Conservation (phyloP, 208 protist genomes). For the Trypanosoma rangeli region DNA sequence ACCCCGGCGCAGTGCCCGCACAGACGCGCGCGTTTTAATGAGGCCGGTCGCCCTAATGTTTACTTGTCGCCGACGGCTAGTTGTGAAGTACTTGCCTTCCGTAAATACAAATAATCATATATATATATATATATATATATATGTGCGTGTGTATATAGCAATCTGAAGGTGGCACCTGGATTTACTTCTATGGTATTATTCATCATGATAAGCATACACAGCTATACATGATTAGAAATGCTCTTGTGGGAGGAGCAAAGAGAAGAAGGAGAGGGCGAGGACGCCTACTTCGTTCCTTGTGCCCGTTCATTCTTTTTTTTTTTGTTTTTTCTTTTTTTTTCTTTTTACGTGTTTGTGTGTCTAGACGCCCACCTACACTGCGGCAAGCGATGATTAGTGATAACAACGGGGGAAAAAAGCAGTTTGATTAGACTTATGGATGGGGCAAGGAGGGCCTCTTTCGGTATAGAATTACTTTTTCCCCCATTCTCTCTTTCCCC, state of each 20-base stretch:
- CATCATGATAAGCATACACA: neutral
- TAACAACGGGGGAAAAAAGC: no score
- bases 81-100: neutral
- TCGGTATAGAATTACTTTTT: no score
- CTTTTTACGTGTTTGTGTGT: neutral
- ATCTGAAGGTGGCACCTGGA: neutral
- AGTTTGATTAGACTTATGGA: no score
- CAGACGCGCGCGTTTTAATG: no score
- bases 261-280: neutral
- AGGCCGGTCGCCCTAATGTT: neutral
- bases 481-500: no score
- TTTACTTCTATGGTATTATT: neutral
- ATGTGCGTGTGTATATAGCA: neutral
- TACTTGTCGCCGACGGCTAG: neutral
- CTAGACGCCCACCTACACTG: no score
- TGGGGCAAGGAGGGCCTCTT: no score
- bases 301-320: neutral
- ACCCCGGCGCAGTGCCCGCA: no score
- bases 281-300: neutral
- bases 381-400: no score
- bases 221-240: neutral
- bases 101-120: neutral
- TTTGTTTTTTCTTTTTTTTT: neutral
- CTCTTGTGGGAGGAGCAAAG: neutral
- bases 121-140: neutral